A percentile compares a stretch with the other conserved stretches of the same genome.
Conservation (phyloP, 305 asterid genomes). For the Fraxinus floribunda region DNA sequence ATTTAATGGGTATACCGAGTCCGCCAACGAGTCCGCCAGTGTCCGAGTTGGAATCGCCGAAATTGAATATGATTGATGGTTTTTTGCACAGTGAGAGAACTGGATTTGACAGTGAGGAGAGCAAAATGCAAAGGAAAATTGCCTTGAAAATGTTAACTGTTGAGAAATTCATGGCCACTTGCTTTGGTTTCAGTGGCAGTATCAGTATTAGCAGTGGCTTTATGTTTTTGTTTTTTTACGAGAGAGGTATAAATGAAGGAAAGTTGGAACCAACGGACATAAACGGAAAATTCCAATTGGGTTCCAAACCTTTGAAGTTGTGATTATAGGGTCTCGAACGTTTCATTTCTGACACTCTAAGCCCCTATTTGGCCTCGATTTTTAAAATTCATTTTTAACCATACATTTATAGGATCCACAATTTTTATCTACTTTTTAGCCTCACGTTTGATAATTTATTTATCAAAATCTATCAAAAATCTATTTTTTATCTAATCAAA, state of each 20-base stretch:
- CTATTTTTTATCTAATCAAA: not conserved
- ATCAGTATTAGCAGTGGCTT: not conserved
- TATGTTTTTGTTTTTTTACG: not conserved
- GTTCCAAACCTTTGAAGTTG: not conserved
- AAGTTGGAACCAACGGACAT: not conserved
- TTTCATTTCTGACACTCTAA: not conserved
- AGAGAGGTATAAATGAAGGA: not conserved
- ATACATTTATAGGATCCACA: not conserved
- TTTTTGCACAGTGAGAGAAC: conserved; percentile 37
- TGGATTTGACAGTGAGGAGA: conserved; percentile 23
- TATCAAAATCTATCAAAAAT: too few species aligned
- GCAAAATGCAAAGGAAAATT: conserved; percentile 20
- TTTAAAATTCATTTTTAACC: too few species aligned
- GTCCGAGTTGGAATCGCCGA: conserved; percentile 83
- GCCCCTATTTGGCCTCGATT: not conserved
- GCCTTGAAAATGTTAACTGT: not conserved
- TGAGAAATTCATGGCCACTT: not conserved
- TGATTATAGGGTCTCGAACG: not conserved
- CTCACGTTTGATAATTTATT: not conserved
- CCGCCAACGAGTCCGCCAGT: conserved; percentile 72
- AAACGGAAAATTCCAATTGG: not conserved
- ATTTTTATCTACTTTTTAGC: too few species aligned
- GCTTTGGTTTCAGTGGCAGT: not conserved
- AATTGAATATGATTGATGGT: conserved; percentile 58
- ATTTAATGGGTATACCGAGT: conserved; percentile 43